A percentile compares a stretch with the other conserved stretches of the same genome.
These are phyloP conservation scores for Diaporthe aspalathi DNA, from an alignment of 2,329 filamentous ascomycete genomes.

Conservation along the genomic window DNA sequence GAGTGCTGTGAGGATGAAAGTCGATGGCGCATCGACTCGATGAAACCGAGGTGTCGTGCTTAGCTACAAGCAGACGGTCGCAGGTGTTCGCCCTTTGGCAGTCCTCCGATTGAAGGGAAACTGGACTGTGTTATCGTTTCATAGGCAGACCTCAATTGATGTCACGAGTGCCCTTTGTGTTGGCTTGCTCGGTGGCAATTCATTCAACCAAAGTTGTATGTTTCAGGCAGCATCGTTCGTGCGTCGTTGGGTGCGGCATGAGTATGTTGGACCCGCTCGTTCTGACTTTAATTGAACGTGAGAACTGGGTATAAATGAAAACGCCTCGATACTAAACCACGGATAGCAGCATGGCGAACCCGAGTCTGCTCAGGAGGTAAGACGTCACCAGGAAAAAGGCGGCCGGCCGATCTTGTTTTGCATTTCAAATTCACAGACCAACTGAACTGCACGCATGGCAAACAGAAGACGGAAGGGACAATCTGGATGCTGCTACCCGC, in stretches of 20 bases:
- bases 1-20: background rate
- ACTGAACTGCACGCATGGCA: conserved; percentile 12
- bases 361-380: background rate
- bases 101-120: background rate
- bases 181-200: conserved; percentile 26
- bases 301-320: background rate
- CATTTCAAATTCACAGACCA: background rate
- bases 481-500: conserved; percentile 41
- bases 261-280: background rate
- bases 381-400: conserved; percentile 19
- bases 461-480: conserved; percentile 32
- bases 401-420: background rate
- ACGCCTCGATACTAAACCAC: background rate
- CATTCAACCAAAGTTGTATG: conserved; percentile 12
- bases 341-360: background rate
- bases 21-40: background rate
- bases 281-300: background rate
- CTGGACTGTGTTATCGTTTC: conserved; percentile 18
- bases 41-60: background rate
- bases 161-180: background rate
- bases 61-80: background rate
- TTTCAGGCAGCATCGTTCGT: conserved; percentile 29
- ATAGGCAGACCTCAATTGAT: background rate
- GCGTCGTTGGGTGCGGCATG: conserved; percentile 3
- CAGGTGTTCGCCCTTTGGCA: background rate